A percentile compares a stretch with the other conserved stretches of the same genome.
Evolutionary conservation across 768 basidiomycete genomes (phyloP).

Genomic region (Amanita jacksonii): DNA sequence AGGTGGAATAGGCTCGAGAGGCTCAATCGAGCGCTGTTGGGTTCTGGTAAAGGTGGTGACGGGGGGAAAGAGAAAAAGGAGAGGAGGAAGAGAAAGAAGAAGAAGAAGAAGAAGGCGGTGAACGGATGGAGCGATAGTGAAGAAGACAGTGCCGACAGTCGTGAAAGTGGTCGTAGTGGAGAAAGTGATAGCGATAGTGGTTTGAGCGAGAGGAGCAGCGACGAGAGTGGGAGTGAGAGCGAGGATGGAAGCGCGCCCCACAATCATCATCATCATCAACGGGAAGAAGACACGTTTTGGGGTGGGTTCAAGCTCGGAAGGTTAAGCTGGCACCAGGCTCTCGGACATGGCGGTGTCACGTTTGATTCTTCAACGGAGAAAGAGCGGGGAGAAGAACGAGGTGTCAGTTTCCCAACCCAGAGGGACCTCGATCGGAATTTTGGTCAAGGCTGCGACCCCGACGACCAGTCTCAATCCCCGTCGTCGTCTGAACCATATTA

Average conservation of each 20-base stretch:
- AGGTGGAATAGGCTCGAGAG: conserved; percentile 26
- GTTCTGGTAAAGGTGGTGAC: neutral
- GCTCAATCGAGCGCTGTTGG: conserved; percentile 22
- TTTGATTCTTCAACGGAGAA: conserved; percentile 8
- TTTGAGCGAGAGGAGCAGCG: conserved; percentile 10
- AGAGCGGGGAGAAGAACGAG: conserved; percentile 12
- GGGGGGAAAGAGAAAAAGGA: neutral
- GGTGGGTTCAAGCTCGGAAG: conserved; percentile 20
- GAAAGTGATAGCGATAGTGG: conserved; percentile 8
- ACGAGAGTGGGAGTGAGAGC: conserved; percentile 13
- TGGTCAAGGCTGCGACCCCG: conserved; percentile 12
- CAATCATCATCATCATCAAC: conserved; percentile 11
- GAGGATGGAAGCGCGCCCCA: conserved; percentile 19
- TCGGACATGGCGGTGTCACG: conserved; percentile 10
- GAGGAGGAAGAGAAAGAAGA: conserved; percentile 9
- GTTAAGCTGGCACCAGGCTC: conserved; percentile 16
- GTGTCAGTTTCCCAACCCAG: conserved; percentile 28
- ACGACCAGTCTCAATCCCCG: no score
- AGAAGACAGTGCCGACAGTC: no score
- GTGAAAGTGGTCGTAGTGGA: conserved; percentile 8
- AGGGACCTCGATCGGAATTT: conserved; percentile 29
- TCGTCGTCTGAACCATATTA: conserved; percentile 12
- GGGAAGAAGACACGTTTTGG: conserved; percentile 10
- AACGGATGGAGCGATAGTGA: conserved; percentile 10
- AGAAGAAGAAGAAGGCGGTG: conserved; percentile 11